Conservation (phyloP, 2,329 filamentous ascomycete species). For the Ophiosphaerella korrae region DNA sequence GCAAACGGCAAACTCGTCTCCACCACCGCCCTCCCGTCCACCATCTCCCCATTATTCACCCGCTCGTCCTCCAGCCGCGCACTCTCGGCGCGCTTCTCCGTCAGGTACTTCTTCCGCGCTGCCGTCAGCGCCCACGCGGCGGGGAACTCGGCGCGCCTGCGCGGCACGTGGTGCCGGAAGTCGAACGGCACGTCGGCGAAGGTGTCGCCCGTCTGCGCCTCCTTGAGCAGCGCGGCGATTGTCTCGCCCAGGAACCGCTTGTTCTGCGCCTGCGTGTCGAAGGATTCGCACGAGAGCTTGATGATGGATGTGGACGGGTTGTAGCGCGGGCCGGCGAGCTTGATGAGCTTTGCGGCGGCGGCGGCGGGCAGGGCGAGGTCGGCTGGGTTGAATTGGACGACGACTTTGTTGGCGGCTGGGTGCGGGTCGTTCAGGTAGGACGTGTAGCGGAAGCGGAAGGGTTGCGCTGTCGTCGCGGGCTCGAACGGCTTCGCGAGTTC, state of each 20-base stretch:
- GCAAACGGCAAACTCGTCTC: conserved; percentile 36
- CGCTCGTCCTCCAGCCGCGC: conserved; percentile 61
- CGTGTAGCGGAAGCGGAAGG: conserved; percentile 94
- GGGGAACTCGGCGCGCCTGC: conserved; percentile 73
- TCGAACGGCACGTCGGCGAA: conserved; percentile 92
- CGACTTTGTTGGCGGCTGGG: conserved; percentile 90
- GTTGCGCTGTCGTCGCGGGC: conserved; percentile 68
- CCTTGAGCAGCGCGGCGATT: conserved; percentile 72
- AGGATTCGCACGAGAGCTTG: conserved; percentile 90
- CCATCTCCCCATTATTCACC: conserved; percentile 59
- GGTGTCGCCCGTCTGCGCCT: conserved; percentile 78
- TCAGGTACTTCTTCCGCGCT: conserved; percentile 68
- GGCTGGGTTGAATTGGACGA: conserved; percentile 80
- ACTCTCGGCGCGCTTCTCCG: conserved; percentile 61
- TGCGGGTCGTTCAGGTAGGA: conserved; percentile 94
- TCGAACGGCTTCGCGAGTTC: conserved; percentile 83
- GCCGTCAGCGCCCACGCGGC: conserved; percentile 80
- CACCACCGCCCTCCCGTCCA: conserved; percentile 58
- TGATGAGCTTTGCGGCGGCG: conserved; percentile 81
- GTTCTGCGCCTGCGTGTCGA: conserved; percentile 89
- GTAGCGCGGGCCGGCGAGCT: conserved; percentile 83
- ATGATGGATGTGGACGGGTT: conserved; percentile 82
- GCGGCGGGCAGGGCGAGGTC: conserved; percentile 72
- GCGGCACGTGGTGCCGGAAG: conserved; percentile 78
- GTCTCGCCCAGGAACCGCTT: conserved; percentile 90